Evolutionary conservation across 2,329 filamentous ascomycete genomes (phyloP), one percentile per base, ranked within the genome.

Genomic region (Xylaria sp.): DNA sequence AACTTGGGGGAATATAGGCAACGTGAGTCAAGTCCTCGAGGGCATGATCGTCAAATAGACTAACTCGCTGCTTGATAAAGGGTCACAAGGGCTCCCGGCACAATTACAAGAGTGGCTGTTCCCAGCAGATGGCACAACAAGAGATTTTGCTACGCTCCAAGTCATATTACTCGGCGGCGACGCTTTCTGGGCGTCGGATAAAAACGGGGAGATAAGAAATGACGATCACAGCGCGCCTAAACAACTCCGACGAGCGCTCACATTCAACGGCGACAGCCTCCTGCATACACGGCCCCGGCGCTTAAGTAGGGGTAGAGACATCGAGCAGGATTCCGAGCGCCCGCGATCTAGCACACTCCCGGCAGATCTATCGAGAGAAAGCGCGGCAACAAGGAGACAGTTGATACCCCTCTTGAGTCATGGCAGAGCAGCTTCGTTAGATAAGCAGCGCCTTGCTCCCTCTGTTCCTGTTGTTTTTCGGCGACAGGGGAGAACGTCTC

Each of bases 111-210:
- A 76, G 41, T 79, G 77, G 77, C 66, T 79, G 1, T 79, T 78
- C 60, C 76, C 77, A 7, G 18, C 72, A 54, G 71, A 76, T 58
- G 76, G 75, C n/a, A 73, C 69, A 41, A 76, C 70, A 23, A 65
- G 77, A 63, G 76, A 79, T 57, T 79, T 77, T 63, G 74, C 71
- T 44, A 77, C 75, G 7, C 63, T 79, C 20, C 77, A 79, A 69
- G 77, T 79, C 44, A 71, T 79, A 56, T 68, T 78, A 13, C 74
- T 76, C 3, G 73, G 77, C 13, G 74, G 77, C 15, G 74, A 76
- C 37, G 74, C 71, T 1, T 79, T 78, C 60, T 72, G 72, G 52
- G 77, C 77, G 0, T 77, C 75, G 20, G 77, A 79, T 32, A 66
- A 72, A 50, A 63, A 77, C 28, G 76, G 76, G 39, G 74, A 77